Percentiles rank a stretch among this genome's conserved stretches.
Evolutionary conservation across 306 rosid genomes (phyloP).

Genomic region (Adenanthera pavonina): DNA sequence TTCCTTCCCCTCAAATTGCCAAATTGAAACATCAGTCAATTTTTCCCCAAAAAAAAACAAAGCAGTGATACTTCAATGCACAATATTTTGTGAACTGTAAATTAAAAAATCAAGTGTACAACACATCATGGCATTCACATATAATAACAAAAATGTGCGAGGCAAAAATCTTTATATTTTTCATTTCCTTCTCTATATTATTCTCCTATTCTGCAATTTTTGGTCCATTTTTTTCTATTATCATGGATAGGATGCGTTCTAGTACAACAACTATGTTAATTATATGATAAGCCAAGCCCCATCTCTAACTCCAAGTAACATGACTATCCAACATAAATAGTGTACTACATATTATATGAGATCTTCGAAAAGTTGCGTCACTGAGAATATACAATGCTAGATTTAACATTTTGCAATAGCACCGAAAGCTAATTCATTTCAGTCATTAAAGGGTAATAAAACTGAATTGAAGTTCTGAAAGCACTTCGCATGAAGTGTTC

Average conservation of each 20-base stretch:
- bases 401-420: neutral
- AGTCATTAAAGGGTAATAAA: slow-evolving; percentile 3
- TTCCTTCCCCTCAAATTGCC: slow-evolving; percentile 1
- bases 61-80: neutral
- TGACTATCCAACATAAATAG: slow-evolving; percentile 10
- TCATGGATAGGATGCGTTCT: neutral
- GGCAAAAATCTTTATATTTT: neutral
- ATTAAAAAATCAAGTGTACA: neutral
- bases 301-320: slow-evolving; percentile 6
- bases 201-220: neutral
- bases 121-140: neutral
- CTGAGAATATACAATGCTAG: neutral
- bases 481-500: neutral
- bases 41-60: neutral
- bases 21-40: neutral
- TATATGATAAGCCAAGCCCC: neutral
- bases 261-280: slow-evolving; percentile 3
- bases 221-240: neutral
- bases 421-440: neutral
- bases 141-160: neutral
- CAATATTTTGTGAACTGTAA: neutral
- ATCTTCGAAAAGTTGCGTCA: neutral
- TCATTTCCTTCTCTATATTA: neutral
- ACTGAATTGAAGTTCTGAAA: slow-evolving; percentile 24
- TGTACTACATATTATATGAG: neutral